A percentile compares a stretch with the other conserved stretches of the same genome.
phyloP scores from a whole-genome alignment of 768 basidiomycete genomes.

The Postia placenta region DNA sequence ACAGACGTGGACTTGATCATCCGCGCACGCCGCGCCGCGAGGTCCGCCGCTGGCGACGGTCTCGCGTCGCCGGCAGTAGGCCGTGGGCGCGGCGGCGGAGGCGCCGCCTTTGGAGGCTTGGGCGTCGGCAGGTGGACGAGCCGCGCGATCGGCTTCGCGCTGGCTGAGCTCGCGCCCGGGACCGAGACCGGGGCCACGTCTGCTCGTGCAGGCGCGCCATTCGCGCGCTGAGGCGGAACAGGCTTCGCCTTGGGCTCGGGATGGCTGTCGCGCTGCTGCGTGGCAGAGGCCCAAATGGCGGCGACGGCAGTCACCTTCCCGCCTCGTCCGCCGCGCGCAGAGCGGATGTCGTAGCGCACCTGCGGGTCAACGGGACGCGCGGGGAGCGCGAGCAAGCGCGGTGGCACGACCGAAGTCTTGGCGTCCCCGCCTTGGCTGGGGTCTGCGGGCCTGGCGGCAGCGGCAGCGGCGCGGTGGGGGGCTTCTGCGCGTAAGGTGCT shows the following conservation, averaged over 20 bases:
- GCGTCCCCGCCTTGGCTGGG: not conserved
- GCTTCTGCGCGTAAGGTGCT: conserved; percentile 37
- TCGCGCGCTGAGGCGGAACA: not conserved
- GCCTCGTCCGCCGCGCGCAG: conserved; percentile 71
- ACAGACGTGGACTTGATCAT: conserved; percentile 60
- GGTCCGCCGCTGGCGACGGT: conserved; percentile 11
- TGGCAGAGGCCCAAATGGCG: conserved; percentile 58
- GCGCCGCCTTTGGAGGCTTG: not conserved
- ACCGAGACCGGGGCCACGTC: not conserved
- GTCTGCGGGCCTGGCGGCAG: not conserved
- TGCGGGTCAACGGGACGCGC: conserved; percentile 39
- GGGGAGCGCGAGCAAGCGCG: conserved; percentile 10
- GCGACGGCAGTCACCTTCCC: conserved; percentile 71
- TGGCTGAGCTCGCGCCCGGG: conserved; percentile 4
- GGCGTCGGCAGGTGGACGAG: not conserved
- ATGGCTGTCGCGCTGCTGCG: conserved; percentile 8
- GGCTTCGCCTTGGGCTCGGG: conserved; percentile 1
- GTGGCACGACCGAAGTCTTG: conserved; percentile 5
- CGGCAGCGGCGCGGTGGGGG: not conserved
- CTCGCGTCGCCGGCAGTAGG: not conserved
- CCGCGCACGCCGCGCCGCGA: conserved; percentile 22
- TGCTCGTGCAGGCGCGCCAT: not conserved
- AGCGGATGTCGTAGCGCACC: conserved; percentile 66
- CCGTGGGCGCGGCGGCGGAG: not conserved
- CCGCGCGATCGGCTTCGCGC: not conserved